Base-by-base conservation (phyloP, 352 stramenopile genomes). In the Globisporangium yorkense region DNA sequence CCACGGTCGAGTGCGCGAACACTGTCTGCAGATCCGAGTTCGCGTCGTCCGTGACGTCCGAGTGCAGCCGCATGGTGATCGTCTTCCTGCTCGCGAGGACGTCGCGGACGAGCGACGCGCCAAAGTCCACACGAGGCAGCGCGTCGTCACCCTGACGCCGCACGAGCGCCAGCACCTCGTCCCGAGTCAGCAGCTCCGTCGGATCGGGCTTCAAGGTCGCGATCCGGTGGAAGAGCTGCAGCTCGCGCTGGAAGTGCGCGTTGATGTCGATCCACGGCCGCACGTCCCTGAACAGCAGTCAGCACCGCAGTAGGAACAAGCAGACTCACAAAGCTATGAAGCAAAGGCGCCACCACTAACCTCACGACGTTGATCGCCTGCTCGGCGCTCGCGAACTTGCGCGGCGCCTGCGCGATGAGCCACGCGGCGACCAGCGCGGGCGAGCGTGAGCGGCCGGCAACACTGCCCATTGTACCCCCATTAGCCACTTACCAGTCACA, bases 261-360 rank as follows among this genome's bases (percentile, higher is more conserved):
- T 92, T 92, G 53, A 88, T 84, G 18, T 74, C 72, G 31, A 92
- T 78, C 82, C 82, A 92, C 39, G 82, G 79, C 1, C 82, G 77
- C 44, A 82, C 66, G 33, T 75, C 62, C 16, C 80, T 91, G 50
- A 2, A 3, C 7, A 13, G 15, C 40, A 5, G 18, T 43, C 39
- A 27, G 33, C 40, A 46, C 1, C n/a, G 24, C 1, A 50, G 1
- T 21, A 7, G 33, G 5, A 24, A 44, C 16, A 33, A 18, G 27
- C 4, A 35, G 39, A 6, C 3, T 33, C 15, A 2, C 8, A 41
- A 12, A 37, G 33, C 5, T 37, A 37, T 10, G 35, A 0, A 40
- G 12, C 8, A 35, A 1, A 7, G 31, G 31, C 4, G 31, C 8
- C 31, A 35, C 35, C 35, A 52, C 65, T 9, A 47, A 88, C 79